These are phyloP conservation scores for Podaxis rugospora DNA, from an alignment of 768 basidiomycete genomes.

Conservation along the genomic window DNA sequence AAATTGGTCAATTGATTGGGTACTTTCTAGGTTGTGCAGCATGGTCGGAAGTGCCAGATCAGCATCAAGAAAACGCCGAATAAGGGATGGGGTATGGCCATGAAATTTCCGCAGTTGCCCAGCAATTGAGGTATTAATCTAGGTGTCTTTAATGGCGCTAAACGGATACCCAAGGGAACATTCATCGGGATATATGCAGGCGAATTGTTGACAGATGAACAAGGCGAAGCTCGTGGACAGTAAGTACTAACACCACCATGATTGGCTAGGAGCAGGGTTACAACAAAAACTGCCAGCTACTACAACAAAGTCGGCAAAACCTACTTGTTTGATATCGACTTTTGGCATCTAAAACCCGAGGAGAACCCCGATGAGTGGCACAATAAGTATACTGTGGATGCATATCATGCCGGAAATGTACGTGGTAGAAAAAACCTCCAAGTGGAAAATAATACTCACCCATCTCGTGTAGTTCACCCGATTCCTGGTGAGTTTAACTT, in stretches of 20 bases:
- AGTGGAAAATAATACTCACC: not conserved
- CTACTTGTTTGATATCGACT: conserved; percentile 83
- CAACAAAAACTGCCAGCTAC: conserved; percentile 34
- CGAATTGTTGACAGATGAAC: conserved; percentile 68
- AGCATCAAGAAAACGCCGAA: conserved; percentile 63
- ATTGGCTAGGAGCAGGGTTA: not conserved
- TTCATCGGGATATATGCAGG: conserved; percentile 86
- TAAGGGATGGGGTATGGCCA: conserved; percentile 83
- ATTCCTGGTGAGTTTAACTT: conserved; percentile 56
- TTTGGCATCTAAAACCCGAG: conserved; percentile 51
- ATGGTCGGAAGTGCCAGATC: conserved; percentile 62
- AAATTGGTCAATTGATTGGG: not conserved
- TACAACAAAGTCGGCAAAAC: conserved; percentile 74
- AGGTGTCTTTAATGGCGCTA: conserved; percentile 71
- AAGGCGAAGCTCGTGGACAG: conserved; percentile 64
- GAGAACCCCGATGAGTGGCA: conserved; percentile 28
- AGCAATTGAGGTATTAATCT: not conserved
- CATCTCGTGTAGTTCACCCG: conserved; percentile 69
- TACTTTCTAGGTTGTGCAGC: conserved; percentile 67
- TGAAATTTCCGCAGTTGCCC: not conserved
- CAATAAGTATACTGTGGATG: conserved; percentile 66
- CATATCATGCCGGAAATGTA: conserved; percentile 85
- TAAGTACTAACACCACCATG: conserved; percentile 28
- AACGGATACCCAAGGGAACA: conserved; percentile 61
- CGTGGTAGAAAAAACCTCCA: conserved; percentile 21